Base-by-base conservation (phyloP, 2,329 filamentous ascomycete genomes). In the Penicillium sp. region DNA sequence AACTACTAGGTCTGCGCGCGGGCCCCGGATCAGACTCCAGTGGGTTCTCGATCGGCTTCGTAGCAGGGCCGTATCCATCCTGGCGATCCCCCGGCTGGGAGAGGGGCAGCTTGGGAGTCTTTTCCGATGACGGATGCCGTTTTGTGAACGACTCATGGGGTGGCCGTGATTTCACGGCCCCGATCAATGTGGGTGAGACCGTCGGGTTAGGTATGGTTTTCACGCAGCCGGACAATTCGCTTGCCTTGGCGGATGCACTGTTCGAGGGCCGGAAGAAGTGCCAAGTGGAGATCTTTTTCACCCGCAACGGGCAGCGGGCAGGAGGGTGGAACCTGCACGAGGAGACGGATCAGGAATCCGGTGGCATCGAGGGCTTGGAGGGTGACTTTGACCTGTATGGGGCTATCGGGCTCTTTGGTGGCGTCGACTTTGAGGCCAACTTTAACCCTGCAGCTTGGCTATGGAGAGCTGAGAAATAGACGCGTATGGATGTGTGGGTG, bases 1-100 rank as follows among this genome's bases (percentile, higher is more conserved):
- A 73, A 46, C 64, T 83, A 34, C 59, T 70, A 0, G 66, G 66
- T 9, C 66, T 80, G 10, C 56, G 67, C 13, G 57, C 58, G 20
- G 66, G 69, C 16, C 58, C 66, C 2, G 68, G 67, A 41, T 50
- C 50, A 5, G 72, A 73, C 44, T 72, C 77, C 11, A 76, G 76
- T 4, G 77, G 78, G 1, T 69, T 84, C 27, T 77, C 79, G 0
- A 69, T 84, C 26, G 81, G 81, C 2, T 84, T 77, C 56, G 70
- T 74, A 27, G 80, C 79, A 3, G 77, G 78, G 40, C 81, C 81
- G 4, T 84, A 82, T 58, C 81, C 81, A 0, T 71, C 77, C 0
- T 84, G 78, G 71, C 71, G 81, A 16, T 74, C 82, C 6, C 81
- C 81, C 0, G 81, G 81, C 1, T 84, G 80, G 81, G 78, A 84